Evolutionary conservation across 2,329 filamentous ascomycete genomes (phyloP).

Genomic region (Talaromyces atroroseus): DNA sequence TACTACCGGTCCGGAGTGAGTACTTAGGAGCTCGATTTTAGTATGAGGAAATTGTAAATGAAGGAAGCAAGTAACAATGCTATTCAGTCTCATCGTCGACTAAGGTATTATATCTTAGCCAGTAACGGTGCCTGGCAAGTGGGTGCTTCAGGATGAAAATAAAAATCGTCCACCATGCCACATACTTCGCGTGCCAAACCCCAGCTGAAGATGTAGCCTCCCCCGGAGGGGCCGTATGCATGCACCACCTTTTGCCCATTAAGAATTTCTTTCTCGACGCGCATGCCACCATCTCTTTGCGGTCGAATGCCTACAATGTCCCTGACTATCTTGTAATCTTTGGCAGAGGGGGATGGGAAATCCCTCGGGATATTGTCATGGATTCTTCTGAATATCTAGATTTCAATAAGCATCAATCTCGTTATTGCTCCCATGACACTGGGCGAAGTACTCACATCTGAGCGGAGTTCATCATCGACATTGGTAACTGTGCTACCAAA

Average conservation of each 20-base stretch:
- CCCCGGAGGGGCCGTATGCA: conserved; percentile 23
- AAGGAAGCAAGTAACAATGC: too few species aligned
- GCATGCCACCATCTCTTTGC: conserved; percentile 17
- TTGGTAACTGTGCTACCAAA: conserved; percentile 7
- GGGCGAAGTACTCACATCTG: conserved; percentile 4
- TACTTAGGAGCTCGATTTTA: too few species aligned
- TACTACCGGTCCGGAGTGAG: too few species aligned
- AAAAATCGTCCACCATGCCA: background rate
- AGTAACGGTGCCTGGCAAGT: too few species aligned
- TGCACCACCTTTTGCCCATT: conserved; percentile 26
- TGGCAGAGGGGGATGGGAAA: conserved; percentile 14
- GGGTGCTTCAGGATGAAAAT: background rate
- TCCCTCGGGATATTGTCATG: conserved; percentile 11
- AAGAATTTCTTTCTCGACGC: conserved; percentile 24
- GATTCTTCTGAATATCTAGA: too few species aligned
- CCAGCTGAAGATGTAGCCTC: conserved; percentile 26
- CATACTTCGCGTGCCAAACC: conserved; percentile 14
- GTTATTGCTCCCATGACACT: too few species aligned
- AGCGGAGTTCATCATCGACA: background rate
- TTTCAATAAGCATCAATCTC: too few species aligned
- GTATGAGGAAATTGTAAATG: too few species aligned
- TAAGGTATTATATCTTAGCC: too few species aligned
- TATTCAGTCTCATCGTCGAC: too few species aligned
- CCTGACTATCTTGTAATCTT: conserved; percentile 19
- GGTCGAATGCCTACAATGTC: conserved; percentile 24